Percentiles rank a stretch among this genome's conserved stretches.
These are phyloP conservation scores for Trypanosoma mega DNA, from an alignment of 208 protist species.

Conservation along the genomic window DNA sequence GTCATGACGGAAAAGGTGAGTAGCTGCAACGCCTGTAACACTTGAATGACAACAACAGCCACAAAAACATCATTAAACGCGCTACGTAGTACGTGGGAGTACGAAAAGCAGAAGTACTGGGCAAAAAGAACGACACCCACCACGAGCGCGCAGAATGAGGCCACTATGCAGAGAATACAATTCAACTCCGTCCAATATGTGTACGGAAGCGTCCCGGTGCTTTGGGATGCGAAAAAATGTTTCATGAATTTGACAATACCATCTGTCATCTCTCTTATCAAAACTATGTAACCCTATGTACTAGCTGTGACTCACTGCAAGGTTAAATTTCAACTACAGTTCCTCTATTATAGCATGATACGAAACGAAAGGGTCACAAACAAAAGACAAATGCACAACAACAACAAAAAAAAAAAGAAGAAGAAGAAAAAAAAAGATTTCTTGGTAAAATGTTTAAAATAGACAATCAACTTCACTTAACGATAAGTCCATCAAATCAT, in stretches of 20 bases:
- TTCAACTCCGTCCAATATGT: background rate
- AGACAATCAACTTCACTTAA: no score
- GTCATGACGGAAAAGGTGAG: conserved; percentile 16
- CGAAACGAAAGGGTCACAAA: conserved; percentile 16
- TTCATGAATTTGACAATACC: no score
- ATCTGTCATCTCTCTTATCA: no score
- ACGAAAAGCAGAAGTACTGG: conserved; percentile 9
- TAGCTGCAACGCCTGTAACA: conserved; percentile 18
- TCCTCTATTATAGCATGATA: no score
- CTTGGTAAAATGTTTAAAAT: no score
- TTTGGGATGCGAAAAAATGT: no score
- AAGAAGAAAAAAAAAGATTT: conserved; percentile 18
- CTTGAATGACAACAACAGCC: conserved; percentile 18
- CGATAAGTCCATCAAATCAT: no score
- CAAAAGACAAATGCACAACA: conserved; percentile 16
- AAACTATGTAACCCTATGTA: no score
- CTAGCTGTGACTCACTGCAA: no score
- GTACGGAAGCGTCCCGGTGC: background rate
- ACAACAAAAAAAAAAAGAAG: conserved; percentile 17
- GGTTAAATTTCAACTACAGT: no score
- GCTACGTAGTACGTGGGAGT: conserved; percentile 19
- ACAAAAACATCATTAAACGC: conserved; percentile 24
- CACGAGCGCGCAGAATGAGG: background rate
- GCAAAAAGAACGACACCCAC: conserved; percentile 3
- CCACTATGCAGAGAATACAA: conserved; percentile 13